These are phyloP conservation scores for Aureobasidium vineae DNA, from an alignment of 2,329 filamentous ascomycete genomes.

Conservation along the genomic window DNA sequence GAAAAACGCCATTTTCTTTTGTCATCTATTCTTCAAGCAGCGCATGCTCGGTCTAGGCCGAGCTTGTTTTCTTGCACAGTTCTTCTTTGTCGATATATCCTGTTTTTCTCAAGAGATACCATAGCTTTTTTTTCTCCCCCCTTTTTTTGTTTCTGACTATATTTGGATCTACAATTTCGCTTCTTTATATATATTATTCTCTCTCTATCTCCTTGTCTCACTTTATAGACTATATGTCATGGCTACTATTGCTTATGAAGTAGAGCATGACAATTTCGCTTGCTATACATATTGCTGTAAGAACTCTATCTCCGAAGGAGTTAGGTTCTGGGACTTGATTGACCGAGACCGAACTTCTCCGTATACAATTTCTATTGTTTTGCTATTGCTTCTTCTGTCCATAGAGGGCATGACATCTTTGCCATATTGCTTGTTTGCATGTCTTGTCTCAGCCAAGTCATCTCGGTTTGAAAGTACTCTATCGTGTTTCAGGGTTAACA, in stretches of 20 bases:
- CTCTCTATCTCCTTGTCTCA: neutral
- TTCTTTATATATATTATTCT: neutral
- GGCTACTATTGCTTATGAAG: too few relatives aligned
- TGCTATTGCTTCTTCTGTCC: neutral
- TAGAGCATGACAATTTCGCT: too few relatives aligned
- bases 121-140: constrained; percentile 4
- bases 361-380: too few relatives aligned
- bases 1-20: constrained; percentile 7
- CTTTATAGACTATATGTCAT: neutral
- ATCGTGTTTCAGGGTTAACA: neutral
- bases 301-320: too few relatives aligned
- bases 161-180: neutral
- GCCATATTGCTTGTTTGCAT: neutral
- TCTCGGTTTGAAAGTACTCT: neutral
- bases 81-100: constrained; percentile 3
- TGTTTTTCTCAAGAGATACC: constrained; percentile 16
- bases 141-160: neutral
- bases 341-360: too few relatives aligned
- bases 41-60: neutral
- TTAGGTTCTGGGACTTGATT: neutral
- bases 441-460: neutral
- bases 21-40: neutral
- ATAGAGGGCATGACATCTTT: neutral
- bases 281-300: too few relatives aligned
- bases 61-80: neutral